A percentile compares a stretch with the other conserved stretches of the same genome.
Evolutionary conservation across 1,139 yeast genomes (phyloP).

Genomic region (Zygosaccharomyces sapae): DNA sequence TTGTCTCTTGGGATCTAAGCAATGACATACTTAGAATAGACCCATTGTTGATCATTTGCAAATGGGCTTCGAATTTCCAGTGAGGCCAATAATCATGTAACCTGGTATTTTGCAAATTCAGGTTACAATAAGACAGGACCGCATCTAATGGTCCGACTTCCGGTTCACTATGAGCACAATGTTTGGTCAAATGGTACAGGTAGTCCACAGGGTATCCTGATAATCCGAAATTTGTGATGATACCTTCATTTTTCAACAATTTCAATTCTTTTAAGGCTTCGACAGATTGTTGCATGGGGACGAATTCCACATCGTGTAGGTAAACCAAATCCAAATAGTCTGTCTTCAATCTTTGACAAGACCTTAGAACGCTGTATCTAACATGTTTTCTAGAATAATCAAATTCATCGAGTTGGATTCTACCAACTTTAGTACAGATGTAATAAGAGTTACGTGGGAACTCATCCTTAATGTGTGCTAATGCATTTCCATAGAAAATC

Average conservation of each 20-base stretch:
- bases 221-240: conserved; percentile 64
- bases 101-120: conserved; percentile 74
- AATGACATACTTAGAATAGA: conserved; percentile 88
- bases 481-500: conserved; percentile 62
- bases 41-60: conserved; percentile 64
- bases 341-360: conserved; percentile 62
- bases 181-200: conserved; percentile 48
- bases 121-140: conserved; percentile 73
- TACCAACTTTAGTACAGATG: conserved; percentile 84
- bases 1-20: conserved; percentile 63
- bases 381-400: conserved; percentile 66
- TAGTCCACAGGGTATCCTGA: conserved; percentile 84
- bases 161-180: conserved; percentile 37
- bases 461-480: conserved; percentile 40
- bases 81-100: conserved; percentile 48
- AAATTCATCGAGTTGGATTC: conserved; percentile 62
- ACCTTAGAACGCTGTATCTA: conserved; percentile 58
- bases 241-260: conserved; percentile 58
- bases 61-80: conserved; percentile 51
- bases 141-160: conserved; percentile 57
- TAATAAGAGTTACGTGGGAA: conserved; percentile 60
- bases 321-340: conserved; percentile 73
- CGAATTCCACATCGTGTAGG: conserved; percentile 88
- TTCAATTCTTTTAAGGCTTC: conserved; percentile 62
- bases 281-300: conserved; percentile 48